phyloP scores from a whole-genome alignment of 2,329 filamentous ascomycete species.

The Lachnellula occidentalis region DNA sequence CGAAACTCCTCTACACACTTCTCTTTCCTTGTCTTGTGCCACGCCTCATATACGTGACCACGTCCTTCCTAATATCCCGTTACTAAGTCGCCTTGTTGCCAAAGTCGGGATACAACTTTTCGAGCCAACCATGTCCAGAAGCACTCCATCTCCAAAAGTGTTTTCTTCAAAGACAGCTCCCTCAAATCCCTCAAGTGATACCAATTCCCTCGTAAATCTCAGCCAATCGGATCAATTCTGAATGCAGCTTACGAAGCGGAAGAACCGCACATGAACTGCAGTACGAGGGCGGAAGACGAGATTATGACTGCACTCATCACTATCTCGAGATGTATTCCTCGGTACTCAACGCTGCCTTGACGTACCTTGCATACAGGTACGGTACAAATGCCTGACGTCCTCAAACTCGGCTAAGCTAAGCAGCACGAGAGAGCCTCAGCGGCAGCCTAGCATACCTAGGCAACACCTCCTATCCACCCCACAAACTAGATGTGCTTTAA shows the following conservation, averaged over 20 bases:
- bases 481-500: too few species aligned
- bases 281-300: too few species aligned
- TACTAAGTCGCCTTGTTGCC: too few species aligned
- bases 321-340: not conserved
- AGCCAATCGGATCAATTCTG: not conserved
- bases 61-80: too few species aligned
- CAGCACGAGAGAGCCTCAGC: not conserved
- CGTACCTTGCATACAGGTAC: not conserved
- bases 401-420: not conserved
- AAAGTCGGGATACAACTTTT: too few species aligned
- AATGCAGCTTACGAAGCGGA: not conserved
- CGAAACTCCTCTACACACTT: too few species aligned
- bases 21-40: too few species aligned
- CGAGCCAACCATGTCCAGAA: too few species aligned
- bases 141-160: not conserved
- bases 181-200: not conserved
- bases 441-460: not conserved
- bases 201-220: not conserved
- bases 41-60: too few species aligned
- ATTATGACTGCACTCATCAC: not conserved
- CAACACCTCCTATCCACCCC: not conserved
- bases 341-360: not conserved
- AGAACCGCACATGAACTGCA: not conserved
- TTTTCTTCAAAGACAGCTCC: not conserved
- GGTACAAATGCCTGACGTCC: not conserved